These are phyloP conservation scores for Fraxinus albicans DNA, from an alignment of 305 asterid genomes.

Conservation along the genomic window DNA sequence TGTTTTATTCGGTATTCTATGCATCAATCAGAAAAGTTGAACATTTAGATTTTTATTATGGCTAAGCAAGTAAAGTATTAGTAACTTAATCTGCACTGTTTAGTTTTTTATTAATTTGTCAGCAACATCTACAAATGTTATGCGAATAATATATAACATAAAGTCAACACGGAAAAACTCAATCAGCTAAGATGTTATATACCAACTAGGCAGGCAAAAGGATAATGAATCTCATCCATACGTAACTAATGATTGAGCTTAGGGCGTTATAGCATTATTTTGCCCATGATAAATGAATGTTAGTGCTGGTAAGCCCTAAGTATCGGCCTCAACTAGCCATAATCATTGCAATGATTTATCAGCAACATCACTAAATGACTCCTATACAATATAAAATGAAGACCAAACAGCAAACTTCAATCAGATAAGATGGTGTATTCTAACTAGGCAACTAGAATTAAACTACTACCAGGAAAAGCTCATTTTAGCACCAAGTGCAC, in stretches of 20 bases:
- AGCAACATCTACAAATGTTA: neutral
- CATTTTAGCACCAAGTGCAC: neutral
- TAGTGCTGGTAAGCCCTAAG: neutral
- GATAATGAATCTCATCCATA: neutral
- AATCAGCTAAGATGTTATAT: neutral
- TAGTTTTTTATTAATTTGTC: neutral
- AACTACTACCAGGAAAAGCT: neutral
- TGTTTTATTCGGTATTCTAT: neutral
- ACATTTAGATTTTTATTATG: neutral
- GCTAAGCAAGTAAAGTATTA: neutral
- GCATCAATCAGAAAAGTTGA: neutral
- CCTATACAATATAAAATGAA: neutral
- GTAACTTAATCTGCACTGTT: neutral
- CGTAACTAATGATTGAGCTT: neutral
- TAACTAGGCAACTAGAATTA: neutral
- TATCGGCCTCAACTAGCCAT: neutral
- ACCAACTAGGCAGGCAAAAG: neutral
- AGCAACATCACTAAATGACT: neutral
- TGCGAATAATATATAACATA: neutral
- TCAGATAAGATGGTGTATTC: neutral
- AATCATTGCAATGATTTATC: neutral
- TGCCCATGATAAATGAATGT: neutral
- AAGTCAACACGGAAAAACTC: neutral
- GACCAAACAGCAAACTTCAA: neutral
- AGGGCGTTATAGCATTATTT: neutral